Evolutionary conservation across 441 rosid species (phyloP), one percentile per base, ranked within the genome.

Genomic region (Arabidopsis lyrata): DNA sequence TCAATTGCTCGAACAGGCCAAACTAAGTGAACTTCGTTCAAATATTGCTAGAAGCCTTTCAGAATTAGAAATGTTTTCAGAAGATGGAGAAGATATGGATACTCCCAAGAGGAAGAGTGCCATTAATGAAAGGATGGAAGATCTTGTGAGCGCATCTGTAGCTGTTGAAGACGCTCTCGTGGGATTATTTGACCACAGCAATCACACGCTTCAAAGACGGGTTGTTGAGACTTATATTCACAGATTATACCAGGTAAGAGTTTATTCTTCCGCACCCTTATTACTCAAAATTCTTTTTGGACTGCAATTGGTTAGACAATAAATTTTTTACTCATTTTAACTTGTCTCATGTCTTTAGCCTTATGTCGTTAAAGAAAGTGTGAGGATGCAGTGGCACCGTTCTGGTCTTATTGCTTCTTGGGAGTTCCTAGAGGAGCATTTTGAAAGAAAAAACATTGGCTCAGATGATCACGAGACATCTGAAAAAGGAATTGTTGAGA

Each of bases 151-250:
- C 70, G 89, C 95, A 83, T 95, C 99, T 74, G 78, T 94, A 81
- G 99, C 99, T 60, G 99, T 96, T 80, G 99, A 96, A 84, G 99
- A 96, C 75, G 99, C 99, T 72, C 97, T 94, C 47, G 93, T 96
- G 78, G 97, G 99, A 76, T 83, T 96, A 58, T 94, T 96, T 86
- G 99, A 96, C 84, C 99, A 96, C 78, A 88, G 96, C 57, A 99
- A 96, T 87, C 99, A 94, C 86, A 94, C 99, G 64, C 98, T 96
- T 77, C 98, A 96, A 76, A 85, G 99, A 81, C 89, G 99, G 60
- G 99, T 96, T 42, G 98, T 94, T 70, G 99, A 96, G 86, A 92
- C 99, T 31, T 96, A 96, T 65, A 85, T 96, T 64, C 95, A 97
- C 41, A 87, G 99, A 79, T 85, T 96, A 60, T 96, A 96, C 79